phyloP scores from a whole-genome alignment of 2,329 filamentous ascomycete species.

The Didymellaceae sp. region DNA sequence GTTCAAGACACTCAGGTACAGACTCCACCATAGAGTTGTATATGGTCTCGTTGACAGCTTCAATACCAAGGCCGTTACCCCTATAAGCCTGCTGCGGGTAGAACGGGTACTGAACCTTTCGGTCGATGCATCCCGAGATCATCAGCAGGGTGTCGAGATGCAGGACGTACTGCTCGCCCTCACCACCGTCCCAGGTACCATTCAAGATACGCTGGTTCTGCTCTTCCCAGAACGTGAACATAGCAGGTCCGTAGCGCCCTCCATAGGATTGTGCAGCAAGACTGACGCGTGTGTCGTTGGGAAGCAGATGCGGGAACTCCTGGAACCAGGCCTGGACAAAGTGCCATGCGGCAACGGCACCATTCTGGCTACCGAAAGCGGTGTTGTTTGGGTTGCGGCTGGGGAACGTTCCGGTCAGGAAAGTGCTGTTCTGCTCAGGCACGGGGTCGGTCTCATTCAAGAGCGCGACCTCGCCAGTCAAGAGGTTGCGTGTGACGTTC shows the following conservation, averaged over 20 bases:
- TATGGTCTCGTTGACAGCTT: constrained; percentile 51
- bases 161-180: constrained; percentile 18
- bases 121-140: constrained; percentile 53
- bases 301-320: constrained; percentile 29
- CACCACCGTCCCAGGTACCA: constrained; percentile 18
- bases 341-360: constrained; percentile 28
- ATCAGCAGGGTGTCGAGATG: constrained; percentile 56
- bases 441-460: constrained; percentile 22
- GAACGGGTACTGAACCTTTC: constrained; percentile 54
- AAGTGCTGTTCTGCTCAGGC: constrained; percentile 25
- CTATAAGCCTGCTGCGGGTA: constrained; percentile 57
- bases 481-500: constrained; percentile 27
- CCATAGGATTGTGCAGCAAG: constrained; percentile 53
- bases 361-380: constrained; percentile 25
- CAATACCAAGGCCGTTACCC: constrained; percentile 63
- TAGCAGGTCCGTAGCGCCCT: constrained; percentile 62
- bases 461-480: constrained; percentile 18
- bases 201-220: constrained; percentile 60
- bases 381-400: constrained; percentile 28
- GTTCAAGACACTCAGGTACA: constrained; percentile 22
- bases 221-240: constrained; percentile 59
- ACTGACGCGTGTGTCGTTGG: constrained; percentile 27
- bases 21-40: constrained; percentile 26
- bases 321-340: constrained; percentile 31
- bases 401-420: constrained; percentile 25